Conservation (phyloP, 1,284 basidiomycete genomes). For the Ustilago nuda region DNA sequence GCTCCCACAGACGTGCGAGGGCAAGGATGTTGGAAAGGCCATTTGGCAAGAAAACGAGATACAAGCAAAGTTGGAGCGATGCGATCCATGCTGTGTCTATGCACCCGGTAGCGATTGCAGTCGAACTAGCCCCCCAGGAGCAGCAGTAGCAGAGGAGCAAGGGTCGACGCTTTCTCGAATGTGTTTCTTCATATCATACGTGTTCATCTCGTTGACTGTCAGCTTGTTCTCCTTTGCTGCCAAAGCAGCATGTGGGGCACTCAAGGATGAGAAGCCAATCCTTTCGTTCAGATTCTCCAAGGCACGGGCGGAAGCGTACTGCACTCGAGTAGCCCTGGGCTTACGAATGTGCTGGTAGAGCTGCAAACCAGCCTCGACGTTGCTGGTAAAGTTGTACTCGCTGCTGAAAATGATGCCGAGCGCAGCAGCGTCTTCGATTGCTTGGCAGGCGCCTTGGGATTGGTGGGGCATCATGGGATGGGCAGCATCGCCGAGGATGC, state of each 20-base stretch:
- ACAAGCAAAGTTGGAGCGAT: neutral
- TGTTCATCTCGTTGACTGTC: constrained; percentile 62
- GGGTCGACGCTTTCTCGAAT: constrained; percentile 37
- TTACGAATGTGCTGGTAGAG: constrained; percentile 70
- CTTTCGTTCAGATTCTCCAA: constrained; percentile 71
- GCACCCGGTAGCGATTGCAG: constrained; percentile 42
- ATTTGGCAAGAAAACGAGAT: neutral
- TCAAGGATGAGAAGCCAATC: constrained; percentile 69
- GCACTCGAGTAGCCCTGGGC: constrained; percentile 70
- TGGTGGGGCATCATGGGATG: constrained; percentile 55
- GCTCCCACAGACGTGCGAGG: neutral
- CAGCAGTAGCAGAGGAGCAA: neutral
- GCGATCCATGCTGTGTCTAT: neutral
- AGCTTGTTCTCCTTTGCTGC: constrained; percentile 69
- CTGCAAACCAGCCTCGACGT: constrained; percentile 63
- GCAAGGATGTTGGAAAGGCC: neutral
- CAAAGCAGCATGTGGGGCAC: constrained; percentile 67
- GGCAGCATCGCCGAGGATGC: constrained; percentile 66
- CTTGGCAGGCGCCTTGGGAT: constrained; percentile 50
- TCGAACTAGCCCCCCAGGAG: constrained; percentile 6
- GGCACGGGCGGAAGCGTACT: constrained; percentile 66
- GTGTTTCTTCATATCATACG: constrained; percentile 52
- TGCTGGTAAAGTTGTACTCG: constrained; percentile 61
- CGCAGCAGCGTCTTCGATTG: constrained; percentile 49
- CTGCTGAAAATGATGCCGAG: constrained; percentile 44